phyloP scores from a whole-genome alignment of 2,329 filamentous ascomycete species.

The Penicillium sclerotiorum region DNA sequence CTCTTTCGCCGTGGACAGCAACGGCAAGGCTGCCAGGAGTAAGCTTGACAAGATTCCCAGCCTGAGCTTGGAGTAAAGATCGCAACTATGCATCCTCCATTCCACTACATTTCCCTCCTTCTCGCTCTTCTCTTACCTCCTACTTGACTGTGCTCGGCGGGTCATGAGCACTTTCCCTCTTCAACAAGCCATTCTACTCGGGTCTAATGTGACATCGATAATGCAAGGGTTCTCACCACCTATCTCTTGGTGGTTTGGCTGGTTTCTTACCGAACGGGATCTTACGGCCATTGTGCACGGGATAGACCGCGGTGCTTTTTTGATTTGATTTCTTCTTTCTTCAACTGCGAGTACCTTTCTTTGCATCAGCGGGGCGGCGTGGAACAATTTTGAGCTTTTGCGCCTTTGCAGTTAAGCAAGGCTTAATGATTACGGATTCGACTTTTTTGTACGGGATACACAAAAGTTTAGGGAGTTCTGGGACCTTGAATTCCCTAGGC shows the following conservation, averaged over 20 bases:
- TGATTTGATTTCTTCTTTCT: background rate
- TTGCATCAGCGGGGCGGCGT: slow-evolving; percentile 20
- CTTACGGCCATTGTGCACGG: no score
- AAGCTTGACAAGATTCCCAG: slow-evolving; percentile 22
- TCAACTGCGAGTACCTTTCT: background rate
- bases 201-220: background rate
- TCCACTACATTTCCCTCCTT: background rate
- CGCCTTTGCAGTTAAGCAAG: background rate
- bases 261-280: no score
- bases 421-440: background rate
- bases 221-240: no score
- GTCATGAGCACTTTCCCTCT: background rate
- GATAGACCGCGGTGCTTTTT: slow-evolving; percentile 1
- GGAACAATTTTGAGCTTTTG: slow-evolving; percentile 1
- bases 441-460: slow-evolving; percentile 1
- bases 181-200: background rate
- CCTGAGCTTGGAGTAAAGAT: slow-evolving; percentile 25
- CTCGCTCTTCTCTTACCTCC: background rate
- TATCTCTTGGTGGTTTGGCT: no score
- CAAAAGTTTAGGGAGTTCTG: slow-evolving; percentile 11
- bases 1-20: slow-evolving; percentile 21
- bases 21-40: slow-evolving; percentile 8
- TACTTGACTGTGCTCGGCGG: background rate
- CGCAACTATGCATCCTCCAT: no score
- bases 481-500: slow-evolving; percentile 1